These are phyloP conservation scores for Kluyveromyces starmeri DNA, from an alignment of 805 yeast genomes.

Conservation along the genomic window DNA sequence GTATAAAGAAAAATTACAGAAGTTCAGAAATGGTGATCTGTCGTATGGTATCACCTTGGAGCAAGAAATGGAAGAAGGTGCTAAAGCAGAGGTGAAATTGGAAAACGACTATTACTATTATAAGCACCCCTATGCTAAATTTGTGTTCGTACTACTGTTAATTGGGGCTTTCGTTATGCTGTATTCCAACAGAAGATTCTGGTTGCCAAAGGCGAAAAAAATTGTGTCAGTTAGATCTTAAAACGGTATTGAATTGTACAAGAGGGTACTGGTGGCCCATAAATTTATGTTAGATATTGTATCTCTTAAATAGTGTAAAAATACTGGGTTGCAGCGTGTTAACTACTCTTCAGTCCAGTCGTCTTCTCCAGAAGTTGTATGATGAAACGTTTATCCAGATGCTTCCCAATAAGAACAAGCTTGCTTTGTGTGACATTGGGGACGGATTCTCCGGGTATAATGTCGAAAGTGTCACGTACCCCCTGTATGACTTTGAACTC, in stretches of 20 bases:
- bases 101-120: slow-evolving; percentile 12
- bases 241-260: too few species aligned
- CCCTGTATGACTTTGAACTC: slow-evolving; percentile 70
- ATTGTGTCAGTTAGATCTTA: slow-evolving; percentile 19
- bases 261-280: too few species aligned
- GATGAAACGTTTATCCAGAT: slow-evolving; percentile 34
- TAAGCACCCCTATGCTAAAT: slow-evolving; percentile 14
- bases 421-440: slow-evolving; percentile 39
- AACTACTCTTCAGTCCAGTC: too few species aligned
- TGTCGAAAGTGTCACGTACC: slow-evolving; percentile 86
- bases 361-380: slow-evolving; percentile 11
- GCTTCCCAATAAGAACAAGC: slow-evolving; percentile 70
- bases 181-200: slow-evolving; percentile 13
- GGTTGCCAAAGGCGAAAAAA: slow-evolving; percentile 12
- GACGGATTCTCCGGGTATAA: slow-evolving; percentile 37
- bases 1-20: slow-evolving; percentile 16
- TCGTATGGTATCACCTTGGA: slow-evolving; percentile 20
- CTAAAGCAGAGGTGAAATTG: slow-evolving; percentile 13
- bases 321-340: too few species aligned
- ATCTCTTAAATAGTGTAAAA: too few species aligned
- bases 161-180: slow-evolving; percentile 8
- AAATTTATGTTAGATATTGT: too few species aligned
- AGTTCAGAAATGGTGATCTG: slow-evolving; percentile 23
- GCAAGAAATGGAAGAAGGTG: slow-evolving; percentile 3
- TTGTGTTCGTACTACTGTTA: slow-evolving; percentile 1